These are phyloP conservation scores for Trichoderma harzianum DNA, from an alignment of 2,329 filamentous ascomycete species.

Conservation along the genomic window DNA sequence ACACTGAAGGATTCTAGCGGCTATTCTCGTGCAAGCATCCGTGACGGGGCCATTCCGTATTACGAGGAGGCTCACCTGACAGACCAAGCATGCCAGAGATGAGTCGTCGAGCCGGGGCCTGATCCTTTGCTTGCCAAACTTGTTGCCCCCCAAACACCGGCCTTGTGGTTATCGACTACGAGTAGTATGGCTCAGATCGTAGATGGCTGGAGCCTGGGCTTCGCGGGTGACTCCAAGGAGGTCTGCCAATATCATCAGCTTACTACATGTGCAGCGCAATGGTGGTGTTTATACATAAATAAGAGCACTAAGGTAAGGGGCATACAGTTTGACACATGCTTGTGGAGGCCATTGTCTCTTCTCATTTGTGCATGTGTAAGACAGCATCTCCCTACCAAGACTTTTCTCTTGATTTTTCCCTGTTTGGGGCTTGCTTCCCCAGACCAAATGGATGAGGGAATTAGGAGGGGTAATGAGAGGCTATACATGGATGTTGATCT, in stretches of 20 bases:
- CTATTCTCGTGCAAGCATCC: not conserved
- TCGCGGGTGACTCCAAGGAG: not conserved
- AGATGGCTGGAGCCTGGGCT: not conserved
- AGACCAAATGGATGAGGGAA: not conserved
- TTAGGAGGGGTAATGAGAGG: not conserved
- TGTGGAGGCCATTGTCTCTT: not conserved
- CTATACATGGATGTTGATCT: not conserved
- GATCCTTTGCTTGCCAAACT: not conserved
- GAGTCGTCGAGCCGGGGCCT: conserved; percentile 3
- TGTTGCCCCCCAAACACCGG: not conserved
- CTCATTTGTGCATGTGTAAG: not conserved
- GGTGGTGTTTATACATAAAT: not conserved
- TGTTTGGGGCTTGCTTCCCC: not conserved
- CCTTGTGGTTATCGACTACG: not conserved
- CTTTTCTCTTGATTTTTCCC: not conserved
- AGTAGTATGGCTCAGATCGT: not conserved
- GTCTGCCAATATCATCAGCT: not conserved
- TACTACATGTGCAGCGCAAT: not conserved
- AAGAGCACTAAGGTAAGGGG: not conserved
- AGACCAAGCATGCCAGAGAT: conserved; percentile 15
- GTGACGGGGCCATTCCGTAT: not conserved
- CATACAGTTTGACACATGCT: not conserved
- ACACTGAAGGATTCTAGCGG: not conserved
- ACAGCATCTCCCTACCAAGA: not conserved
- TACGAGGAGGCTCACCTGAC: conserved; percentile 9